A percentile compares a stretch with the other conserved stretches of the same genome.
Evolutionary conservation across 2,329 filamentous ascomycete species (phyloP).

Genomic region (Cordyceps fumosorosea): DNA sequence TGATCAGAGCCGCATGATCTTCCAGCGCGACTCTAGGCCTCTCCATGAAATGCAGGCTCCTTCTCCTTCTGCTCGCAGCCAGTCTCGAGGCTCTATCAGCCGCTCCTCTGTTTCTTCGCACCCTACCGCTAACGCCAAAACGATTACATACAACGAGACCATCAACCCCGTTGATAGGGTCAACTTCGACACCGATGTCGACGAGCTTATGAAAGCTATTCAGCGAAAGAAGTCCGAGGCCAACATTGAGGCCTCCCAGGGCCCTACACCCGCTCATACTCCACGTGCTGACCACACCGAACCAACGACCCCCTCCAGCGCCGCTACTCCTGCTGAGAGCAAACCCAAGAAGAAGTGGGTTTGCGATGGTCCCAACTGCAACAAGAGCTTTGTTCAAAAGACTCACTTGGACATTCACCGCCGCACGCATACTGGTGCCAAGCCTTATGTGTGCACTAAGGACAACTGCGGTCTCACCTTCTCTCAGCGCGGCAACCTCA

Average conservation of each 20-base stretch:
- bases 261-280: conserved; percentile 9
- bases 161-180: conserved; percentile 43
- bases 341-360: conserved; percentile 55
- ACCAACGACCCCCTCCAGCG: conserved; percentile 26
- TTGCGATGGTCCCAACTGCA: conserved; percentile 68
- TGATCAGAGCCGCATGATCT: conserved; percentile 21
- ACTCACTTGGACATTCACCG: conserved; percentile 89
- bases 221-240: conserved; percentile 55
- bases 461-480: conserved; percentile 72
- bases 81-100: conserved; percentile 24
- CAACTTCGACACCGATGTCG: conserved; percentile 74
- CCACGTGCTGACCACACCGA: conserved; percentile 14
- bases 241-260: conserved; percentile 16
- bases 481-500: conserved; percentile 85
- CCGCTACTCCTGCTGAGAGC: conserved; percentile 21
- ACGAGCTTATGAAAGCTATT: conserved; percentile 83
- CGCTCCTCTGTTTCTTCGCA: conserved; percentile 17
- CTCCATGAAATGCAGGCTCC: conserved; percentile 28
- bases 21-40: conserved; percentile 22
- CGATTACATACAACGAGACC: conserved; percentile 39
- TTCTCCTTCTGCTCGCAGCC: conserved; percentile 25
- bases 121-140: conserved; percentile 31
- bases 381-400: conserved; percentile 82
- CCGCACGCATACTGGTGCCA: conserved; percentile 80
- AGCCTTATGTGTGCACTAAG: conserved; percentile 73